A percentile compares a stretch with the other conserved stretches of the same genome.
Conservation (phyloP, 192 early-diverging fungal genomes). For the Coemansia sp. region DNA sequence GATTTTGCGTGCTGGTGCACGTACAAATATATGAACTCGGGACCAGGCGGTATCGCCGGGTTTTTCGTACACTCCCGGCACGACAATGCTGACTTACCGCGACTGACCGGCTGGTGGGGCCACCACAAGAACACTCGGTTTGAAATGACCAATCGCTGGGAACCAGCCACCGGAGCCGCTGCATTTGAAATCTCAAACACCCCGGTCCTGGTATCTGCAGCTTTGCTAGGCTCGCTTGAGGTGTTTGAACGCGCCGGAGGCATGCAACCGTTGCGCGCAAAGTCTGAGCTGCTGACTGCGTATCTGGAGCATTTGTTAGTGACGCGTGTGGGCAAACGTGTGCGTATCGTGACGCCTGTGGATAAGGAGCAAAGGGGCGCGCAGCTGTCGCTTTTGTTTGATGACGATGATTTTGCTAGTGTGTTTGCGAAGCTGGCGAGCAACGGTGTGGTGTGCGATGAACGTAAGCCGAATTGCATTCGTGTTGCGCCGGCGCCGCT, state of each 20-base stretch:
- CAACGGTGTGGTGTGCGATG: constrained; percentile 79
- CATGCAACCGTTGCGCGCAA: constrained; percentile 69
- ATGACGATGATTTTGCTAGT: constrained; percentile 39
- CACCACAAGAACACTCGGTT: constrained; percentile 81
- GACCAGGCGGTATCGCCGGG: constrained; percentile 91
- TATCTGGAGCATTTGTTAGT: constrained; percentile 81
- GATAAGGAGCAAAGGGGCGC: constrained; percentile 67
- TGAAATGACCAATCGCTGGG: constrained; percentile 83
- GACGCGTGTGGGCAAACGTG: constrained; percentile 28
- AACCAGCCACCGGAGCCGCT: constrained; percentile 74
- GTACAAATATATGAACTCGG: constrained; percentile 99
- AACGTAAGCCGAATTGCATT: constrained; percentile 88
- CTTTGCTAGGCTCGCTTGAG: constrained; percentile 76
- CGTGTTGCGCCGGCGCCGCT: constrained; percentile 87
- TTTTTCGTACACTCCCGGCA: constrained; percentile 89
- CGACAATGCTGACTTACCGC: constrained; percentile 57
- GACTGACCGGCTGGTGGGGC: constrained; percentile 93
- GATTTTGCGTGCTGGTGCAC: constrained; percentile 99
- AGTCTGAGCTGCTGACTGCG: constrained; percentile 76
- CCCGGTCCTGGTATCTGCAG: constrained; percentile 68
- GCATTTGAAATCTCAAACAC: constrained; percentile 92
- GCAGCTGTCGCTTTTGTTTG: constrained; percentile 78
- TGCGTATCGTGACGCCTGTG: constrained; percentile 78
- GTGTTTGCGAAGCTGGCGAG: constrained; percentile 64
- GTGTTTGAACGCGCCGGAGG: constrained; percentile 69